phyloP scores from a whole-genome alignment of 768 basidiomycete genomes.

The Tylopilus plumbeoviolaceoides region DNA sequence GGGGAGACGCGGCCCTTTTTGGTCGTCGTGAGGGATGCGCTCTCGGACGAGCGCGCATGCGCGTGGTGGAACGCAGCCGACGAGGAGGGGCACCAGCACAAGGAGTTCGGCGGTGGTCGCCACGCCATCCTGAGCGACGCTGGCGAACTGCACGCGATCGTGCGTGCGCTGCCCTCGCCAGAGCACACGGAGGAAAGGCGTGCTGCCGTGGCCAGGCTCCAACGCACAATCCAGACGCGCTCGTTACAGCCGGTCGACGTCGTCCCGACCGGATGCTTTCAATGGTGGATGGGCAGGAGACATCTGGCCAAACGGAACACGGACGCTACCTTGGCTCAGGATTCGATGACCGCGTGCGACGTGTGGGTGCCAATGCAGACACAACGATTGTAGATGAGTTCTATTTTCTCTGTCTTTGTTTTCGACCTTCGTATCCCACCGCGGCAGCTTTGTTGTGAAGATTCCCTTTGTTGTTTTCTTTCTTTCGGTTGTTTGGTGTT shows the following conservation, averaged over 20 bases:
- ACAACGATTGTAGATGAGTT: too few species aligned
- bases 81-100: constrained; percentile 5
- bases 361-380: constrained; percentile 15
- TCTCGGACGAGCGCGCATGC: constrained; percentile 15
- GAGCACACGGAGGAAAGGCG: not conserved
- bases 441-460: not conserved
- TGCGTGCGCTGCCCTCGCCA: constrained; percentile 19
- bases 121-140: not conserved
- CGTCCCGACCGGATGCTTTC: constrained; percentile 18
- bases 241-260: constrained; percentile 22
- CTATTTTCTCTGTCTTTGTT: not conserved
- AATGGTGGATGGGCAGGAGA: constrained; percentile 10
- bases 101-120: not conserved
- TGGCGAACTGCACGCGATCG: constrained; percentile 17
- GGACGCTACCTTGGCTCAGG: not conserved
- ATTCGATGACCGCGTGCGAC: constrained; percentile 9
- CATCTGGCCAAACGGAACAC: constrained; percentile 3
- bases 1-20: constrained; percentile 26
- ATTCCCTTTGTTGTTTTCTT: too few species aligned
- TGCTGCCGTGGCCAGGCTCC: constrained; percentile 8
- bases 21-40: constrained; percentile 21
- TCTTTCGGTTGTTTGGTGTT: too few species aligned
- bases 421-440: not conserved
- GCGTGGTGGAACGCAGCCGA: constrained; percentile 20
- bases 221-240: constrained; percentile 18